Evolutionary conservation across 2,329 filamentous ascomycete species (phyloP), one percentile per base, ranked within the genome.

Genomic region (Fusarium lyarnte): DNA sequence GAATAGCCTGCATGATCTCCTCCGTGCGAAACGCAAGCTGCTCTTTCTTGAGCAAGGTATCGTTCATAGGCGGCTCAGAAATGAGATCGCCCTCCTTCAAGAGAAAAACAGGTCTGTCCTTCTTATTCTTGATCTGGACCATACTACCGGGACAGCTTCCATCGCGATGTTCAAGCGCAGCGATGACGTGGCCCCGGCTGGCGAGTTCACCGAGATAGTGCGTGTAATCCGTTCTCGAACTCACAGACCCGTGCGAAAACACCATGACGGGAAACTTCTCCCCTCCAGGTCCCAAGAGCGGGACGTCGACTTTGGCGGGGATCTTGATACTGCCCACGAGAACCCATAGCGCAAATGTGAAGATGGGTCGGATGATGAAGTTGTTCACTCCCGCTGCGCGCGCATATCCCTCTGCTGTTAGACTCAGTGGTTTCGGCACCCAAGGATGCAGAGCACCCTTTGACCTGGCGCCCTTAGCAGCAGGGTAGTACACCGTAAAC

Each of bases 211-310:
- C 85, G 21, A 86, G 80, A 72, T 84, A 87, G 75, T 86, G 81
- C 0, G 85, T 87, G 77, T 88, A 88, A 74, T 87, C 85, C 3
- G 85, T 86, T 27, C 86, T 78, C 1, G 84, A 85, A 45, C 83
- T 84, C 29, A 85, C 85, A 77, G 85, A 85, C 46, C 86, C 86
- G 69, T 88, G 86, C 9, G 86, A 87, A 74, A 88, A 87, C 71
- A 88, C 77, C 65, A 87, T 78, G 66, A 87, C 79, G 13, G 86
- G 85, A 33, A 85, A 81, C 55, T 78, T 74, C 3, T 75, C 63
- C 19, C 66, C 66, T 9, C 70, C 66, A 39, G 75, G 31, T 49
- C 77, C 62, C 42, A 82, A 58, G 1, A 87, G 73, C 0, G 85
- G 85, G 0, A 80, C 82, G 54, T 87, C 85, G 1, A 87, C 85